phyloP scores from a whole-genome alignment of 352 stramenopile genomes.

The Phytopythium litorale region DNA sequence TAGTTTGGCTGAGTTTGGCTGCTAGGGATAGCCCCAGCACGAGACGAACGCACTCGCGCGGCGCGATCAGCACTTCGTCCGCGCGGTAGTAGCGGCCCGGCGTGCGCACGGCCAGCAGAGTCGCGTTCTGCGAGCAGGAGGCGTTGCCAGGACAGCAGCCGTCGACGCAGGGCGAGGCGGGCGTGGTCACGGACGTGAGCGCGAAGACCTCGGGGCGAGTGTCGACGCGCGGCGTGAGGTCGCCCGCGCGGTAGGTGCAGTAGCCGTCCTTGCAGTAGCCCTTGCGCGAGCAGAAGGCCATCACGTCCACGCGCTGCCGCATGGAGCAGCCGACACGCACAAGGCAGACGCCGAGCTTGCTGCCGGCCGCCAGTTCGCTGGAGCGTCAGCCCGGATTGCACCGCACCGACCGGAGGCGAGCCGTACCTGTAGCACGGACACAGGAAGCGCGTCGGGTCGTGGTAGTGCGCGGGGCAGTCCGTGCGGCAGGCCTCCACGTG shows the following conservation, averaged over 20 bases:
- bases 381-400: no score
- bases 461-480: conserved; percentile 49
- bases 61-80: conserved; percentile 47
- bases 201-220: conserved; percentile 58
- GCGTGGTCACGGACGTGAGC: conserved; percentile 44
- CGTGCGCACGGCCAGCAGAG: conserved; percentile 35
- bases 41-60: conserved; percentile 38
- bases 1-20: no score
- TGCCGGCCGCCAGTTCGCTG: conserved; percentile 8
- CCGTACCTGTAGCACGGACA: conserved; percentile 71
- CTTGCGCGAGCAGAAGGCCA: conserved; percentile 63
- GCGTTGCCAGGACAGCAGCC: conserved; percentile 42
- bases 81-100: conserved; percentile 47
- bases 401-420: not conserved
- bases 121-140: conserved; percentile 42
- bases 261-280: conserved; percentile 83
- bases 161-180: conserved; percentile 60
- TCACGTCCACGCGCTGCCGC: conserved; percentile 58
- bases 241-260: conserved; percentile 54
- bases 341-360: conserved; percentile 63
- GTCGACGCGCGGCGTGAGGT: conserved; percentile 52
- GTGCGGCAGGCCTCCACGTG: conserved; percentile 49
- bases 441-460: conserved; percentile 46
- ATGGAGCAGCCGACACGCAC: conserved; percentile 60
- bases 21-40: not conserved